Evolutionary conservation across 2,329 filamentous ascomycete species (phyloP), one percentile per base, ranked within the genome.

Genomic region (Arthrocladium fulminans): DNA sequence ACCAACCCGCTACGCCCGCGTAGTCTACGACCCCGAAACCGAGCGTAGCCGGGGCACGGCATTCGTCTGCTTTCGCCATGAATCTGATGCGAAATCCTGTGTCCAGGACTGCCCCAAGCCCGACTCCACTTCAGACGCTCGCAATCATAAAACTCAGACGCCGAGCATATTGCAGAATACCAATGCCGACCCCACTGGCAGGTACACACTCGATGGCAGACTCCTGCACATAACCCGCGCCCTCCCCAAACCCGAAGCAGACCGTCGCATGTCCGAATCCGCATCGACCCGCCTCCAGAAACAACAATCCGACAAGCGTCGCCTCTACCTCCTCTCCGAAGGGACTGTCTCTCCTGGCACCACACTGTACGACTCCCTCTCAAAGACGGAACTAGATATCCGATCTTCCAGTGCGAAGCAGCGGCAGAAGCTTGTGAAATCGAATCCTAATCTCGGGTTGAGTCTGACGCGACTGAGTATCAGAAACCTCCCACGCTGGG

Each of bases 41-140:
- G 88, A 89, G 57, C 83, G 87, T 45, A 87, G 92, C 1, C 87
- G 86, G 41, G 92, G 92, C 22, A 97, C 90, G 25, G 92, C 84
- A 3, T 98, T 98, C 61, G 90, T 97, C 24, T 94, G 88, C 69
- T 98, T 98, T 69, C 83, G 83, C 67, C 82, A 84, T 43, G 70
- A 74, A 30, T 79, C 84, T 17, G 87, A 95, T 61, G 86, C 83
- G 55, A 80, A 83, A 61, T 66, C 73, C 17, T 97, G 92, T 63
- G 72, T 96, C 53, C 83, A 81, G 55, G 75, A 73, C 12, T 86
- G 88, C 1, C 92, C 92, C 0, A 79, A 76, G 22, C 65, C 63
- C 24, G 59, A 60, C 1, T 58, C 65, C n/a, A 68, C 73, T 51
- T 67, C 73, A 17, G 59, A 62, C 7, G 12, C 35, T 8, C 17